Evolutionary conservation across 2,329 filamentous ascomycete species (phyloP).

Genomic region (Alternaria triticina): DNA sequence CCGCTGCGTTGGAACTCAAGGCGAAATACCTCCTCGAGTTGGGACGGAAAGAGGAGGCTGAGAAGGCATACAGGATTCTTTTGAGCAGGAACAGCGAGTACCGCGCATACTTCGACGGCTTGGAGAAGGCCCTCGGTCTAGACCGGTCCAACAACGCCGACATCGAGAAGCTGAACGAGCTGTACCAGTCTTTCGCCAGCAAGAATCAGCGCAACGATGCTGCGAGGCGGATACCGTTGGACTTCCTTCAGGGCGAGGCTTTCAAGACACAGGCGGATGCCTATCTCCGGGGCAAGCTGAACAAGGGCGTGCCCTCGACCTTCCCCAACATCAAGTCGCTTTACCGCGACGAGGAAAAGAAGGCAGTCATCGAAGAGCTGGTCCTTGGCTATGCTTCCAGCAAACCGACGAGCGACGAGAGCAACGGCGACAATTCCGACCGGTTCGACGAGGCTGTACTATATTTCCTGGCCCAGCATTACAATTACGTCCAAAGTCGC

Average conservation of each 20-base stretch:
- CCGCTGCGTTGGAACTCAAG: constrained; percentile 83
- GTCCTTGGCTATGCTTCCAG: constrained; percentile 79
- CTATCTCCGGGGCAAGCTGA: constrained; percentile 84
- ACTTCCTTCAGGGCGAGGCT: constrained; percentile 81
- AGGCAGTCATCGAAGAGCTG: constrained; percentile 74
- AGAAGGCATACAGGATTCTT: constrained; percentile 78
- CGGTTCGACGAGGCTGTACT: constrained; percentile 78
- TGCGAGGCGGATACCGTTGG: constrained; percentile 82
- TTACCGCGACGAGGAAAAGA: constrained; percentile 80
- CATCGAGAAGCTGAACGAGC: constrained; percentile 72
- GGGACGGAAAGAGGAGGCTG: constrained; percentile 78
- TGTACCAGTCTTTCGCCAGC: constrained; percentile 83
- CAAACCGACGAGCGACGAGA: constrained; percentile 58
- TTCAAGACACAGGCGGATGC: constrained; percentile 78
- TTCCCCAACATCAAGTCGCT: constrained; percentile 97
- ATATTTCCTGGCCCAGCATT: constrained; percentile 96
- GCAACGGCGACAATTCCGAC: constrained; percentile 60
- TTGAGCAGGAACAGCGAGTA: constrained; percentile 89
- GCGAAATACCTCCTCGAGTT: constrained; percentile 85
- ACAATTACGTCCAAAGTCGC: constrained; percentile 89
- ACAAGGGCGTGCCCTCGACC: constrained; percentile 91
- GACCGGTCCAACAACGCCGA: constrained; percentile 65
- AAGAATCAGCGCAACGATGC: constrained; percentile 86
- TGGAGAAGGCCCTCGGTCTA: constrained; percentile 73
- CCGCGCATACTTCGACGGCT: constrained; percentile 80